These are phyloP conservation scores for Fusarium chaquense DNA, from an alignment of 2,329 filamentous ascomycete species.

Conservation along the genomic window DNA sequence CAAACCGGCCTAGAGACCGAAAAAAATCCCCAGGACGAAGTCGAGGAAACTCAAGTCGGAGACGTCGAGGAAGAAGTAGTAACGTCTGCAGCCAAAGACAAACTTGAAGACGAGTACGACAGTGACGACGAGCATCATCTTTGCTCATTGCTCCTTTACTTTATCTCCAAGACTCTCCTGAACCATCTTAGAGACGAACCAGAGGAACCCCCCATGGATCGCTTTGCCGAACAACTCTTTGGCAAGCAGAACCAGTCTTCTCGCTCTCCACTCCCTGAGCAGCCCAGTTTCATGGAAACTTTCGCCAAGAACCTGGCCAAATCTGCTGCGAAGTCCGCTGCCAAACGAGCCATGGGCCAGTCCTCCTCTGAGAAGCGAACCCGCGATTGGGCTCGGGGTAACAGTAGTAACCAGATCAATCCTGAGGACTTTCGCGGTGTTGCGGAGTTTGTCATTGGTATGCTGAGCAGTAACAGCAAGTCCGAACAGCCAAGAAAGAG, in stretches of 20 bases:
- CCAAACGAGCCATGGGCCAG: slow-evolving; percentile 41
- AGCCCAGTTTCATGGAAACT: slow-evolving; percentile 41
- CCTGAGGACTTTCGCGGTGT: slow-evolving; percentile 42
- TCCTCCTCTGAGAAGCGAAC: slow-evolving; percentile 23
- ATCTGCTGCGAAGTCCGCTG: slow-evolving; percentile 45
- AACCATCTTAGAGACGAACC: slow-evolving; percentile 19
- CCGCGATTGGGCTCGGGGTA: slow-evolving; percentile 18
- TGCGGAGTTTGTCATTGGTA: slow-evolving; percentile 43
- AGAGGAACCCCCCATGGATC: slow-evolving; percentile 34
- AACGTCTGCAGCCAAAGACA: not conserved
- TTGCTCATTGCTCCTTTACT: slow-evolving; percentile 41
- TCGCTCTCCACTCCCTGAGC: slow-evolving; percentile 25
- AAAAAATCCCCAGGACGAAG: slow-evolving; percentile 3
- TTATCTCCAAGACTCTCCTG: slow-evolving; percentile 39
- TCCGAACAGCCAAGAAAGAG: slow-evolving; percentile 20
- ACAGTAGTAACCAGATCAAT: slow-evolving; percentile 29
- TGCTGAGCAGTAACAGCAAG: slow-evolving; percentile 31
- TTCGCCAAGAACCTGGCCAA: slow-evolving; percentile 44
- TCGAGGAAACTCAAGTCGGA: slow-evolving; percentile 6
- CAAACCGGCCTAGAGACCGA: slow-evolving; percentile 11
- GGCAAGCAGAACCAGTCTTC: slow-evolving; percentile 33
- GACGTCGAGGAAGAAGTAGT: slow-evolving; percentile 12
- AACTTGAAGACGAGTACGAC: slow-evolving; percentile 23
- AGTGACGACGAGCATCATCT: slow-evolving; percentile 38
- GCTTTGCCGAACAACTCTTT: slow-evolving; percentile 44